These are phyloP conservation scores for Fusarium buxicola DNA, from an alignment of 2,329 filamentous ascomycete species.

Conservation along the genomic window DNA sequence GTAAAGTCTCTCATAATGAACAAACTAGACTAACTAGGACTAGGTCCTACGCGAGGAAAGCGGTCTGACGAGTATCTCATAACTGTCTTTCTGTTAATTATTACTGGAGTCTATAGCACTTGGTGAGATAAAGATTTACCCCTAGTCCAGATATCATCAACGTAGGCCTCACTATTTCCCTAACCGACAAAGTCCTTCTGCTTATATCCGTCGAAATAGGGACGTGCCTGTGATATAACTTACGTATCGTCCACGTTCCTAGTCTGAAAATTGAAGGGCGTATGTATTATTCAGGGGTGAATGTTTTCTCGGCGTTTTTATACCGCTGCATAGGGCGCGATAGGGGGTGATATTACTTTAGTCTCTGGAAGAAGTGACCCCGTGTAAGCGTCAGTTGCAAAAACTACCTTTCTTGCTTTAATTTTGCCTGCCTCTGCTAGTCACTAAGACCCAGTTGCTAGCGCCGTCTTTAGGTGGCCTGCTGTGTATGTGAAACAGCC, in stretches of 20 bases:
- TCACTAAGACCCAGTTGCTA: no score
- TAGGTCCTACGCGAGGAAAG: conserved; percentile 56
- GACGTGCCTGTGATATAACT: conserved; percentile 55
- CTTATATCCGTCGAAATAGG: conserved; percentile 63
- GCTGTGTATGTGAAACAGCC: no score
- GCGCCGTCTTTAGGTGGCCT: no score
- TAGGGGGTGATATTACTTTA: conserved; percentile 69
- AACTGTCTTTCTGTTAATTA: conserved; percentile 40
- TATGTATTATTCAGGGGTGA: conserved; percentile 45
- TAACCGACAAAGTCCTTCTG: conserved; percentile 60
- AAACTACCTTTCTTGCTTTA: conserved; percentile 19
- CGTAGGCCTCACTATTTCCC: conserved; percentile 55
- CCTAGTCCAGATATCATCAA: conserved; percentile 47
- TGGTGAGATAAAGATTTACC: conserved; percentile 42
- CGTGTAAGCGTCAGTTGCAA: conserved; percentile 8
- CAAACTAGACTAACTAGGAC: conserved; percentile 53
- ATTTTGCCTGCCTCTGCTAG: conserved; percentile 67
- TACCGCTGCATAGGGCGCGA: conserved; percentile 54
- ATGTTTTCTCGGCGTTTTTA: conserved; percentile 37
- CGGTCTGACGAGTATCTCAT: conserved; percentile 57
- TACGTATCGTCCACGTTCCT: conserved; percentile 58
- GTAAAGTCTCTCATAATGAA: conserved; percentile 62
- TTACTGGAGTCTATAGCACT: background rate
- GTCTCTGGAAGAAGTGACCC: conserved; percentile 45
- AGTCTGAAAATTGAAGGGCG: conserved; percentile 49